Conservation (phyloP, 805 yeast species). For the Zygoascus biomembranicola region DNA sequence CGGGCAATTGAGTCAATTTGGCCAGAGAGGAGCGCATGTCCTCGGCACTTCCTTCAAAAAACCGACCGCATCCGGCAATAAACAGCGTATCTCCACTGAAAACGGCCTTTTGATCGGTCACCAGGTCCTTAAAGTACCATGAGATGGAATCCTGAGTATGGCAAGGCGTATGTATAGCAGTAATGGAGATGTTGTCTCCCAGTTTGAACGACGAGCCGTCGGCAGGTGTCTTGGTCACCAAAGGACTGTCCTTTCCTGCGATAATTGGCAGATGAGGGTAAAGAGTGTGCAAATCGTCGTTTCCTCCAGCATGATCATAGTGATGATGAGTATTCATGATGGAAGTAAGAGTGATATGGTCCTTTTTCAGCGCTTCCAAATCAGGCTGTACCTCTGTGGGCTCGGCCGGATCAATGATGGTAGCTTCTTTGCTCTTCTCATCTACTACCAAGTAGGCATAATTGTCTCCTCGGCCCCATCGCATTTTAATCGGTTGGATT, state of each 20-base stretch:
- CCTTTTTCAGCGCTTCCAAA: conserved; percentile 19
- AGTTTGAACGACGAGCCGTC: conserved; percentile 53
- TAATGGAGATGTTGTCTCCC: conserved; percentile 57
- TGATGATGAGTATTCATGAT: conserved; percentile 97
- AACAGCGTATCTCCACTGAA: conserved; percentile 96
- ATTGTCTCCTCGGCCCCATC: conserved; percentile 93
- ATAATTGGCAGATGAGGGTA: conserved; percentile 53
- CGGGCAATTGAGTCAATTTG: conserved; percentile 52
- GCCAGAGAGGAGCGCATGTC: conserved; percentile 70
- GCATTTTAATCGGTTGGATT: conserved; percentile 74
- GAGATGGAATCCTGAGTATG: conserved; percentile 97
- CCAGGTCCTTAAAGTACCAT: conserved; percentile 61
- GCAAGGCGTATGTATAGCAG: conserved; percentile 92
- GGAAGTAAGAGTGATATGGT: conserved; percentile 47
- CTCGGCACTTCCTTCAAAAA: conserved; percentile 81
- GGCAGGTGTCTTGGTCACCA: conserved; percentile 61
- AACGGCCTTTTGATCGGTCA: conserved; percentile 59
- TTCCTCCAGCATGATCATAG: conserved; percentile 90
- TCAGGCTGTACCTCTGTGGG: conserved; percentile 44
- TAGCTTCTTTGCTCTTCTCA: conserved; percentile 53
- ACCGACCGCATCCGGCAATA: conserved; percentile 92
- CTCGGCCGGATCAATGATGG: conserved; percentile 90
- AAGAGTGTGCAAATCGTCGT: conserved; percentile 31
- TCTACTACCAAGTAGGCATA: conserved; percentile 77
- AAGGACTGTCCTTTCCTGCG: conserved; percentile 77